Evolutionary conservation across 2,329 filamentous ascomycete species (phyloP).

Genomic region (Aspergillus pseudoterreus): DNA sequence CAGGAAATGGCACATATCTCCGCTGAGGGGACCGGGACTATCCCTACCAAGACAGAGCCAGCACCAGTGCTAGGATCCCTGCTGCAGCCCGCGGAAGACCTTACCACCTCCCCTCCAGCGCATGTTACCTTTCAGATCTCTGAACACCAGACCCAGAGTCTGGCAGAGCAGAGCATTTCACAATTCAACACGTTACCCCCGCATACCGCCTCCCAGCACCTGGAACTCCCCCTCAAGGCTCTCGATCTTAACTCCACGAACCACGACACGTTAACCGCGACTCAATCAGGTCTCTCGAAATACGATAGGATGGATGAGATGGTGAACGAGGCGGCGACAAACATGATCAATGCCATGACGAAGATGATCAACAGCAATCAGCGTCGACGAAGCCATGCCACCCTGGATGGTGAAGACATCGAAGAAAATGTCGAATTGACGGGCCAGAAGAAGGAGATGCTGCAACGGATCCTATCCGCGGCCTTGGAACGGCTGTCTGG

Average conservation of each 20-base stretch:
- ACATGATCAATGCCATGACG: conserved; percentile 31
- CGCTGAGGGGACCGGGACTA: conserved; percentile 12
- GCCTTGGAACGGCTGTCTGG: conserved; percentile 25
- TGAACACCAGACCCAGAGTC: background rate
- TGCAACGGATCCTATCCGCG: conserved; percentile 28
- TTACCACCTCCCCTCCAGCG: background rate
- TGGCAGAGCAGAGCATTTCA: background rate
- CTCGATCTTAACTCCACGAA: conserved; percentile 12
- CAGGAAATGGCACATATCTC: conserved; percentile 14
- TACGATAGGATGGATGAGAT: conserved; percentile 17
- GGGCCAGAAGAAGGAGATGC: conserved; percentile 28
- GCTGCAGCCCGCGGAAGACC: background rate
- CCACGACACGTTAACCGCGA: conserved; percentile 2
- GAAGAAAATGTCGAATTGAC: conserved; percentile 20
- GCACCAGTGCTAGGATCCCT: background rate
- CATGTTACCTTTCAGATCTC: background rate
- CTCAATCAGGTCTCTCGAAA: conserved; percentile 5
- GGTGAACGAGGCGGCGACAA: conserved; percentile 27
- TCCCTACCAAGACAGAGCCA: background rate
- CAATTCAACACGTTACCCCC: background rate
- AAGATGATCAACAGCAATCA: conserved; percentile 28
- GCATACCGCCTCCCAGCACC: conserved; percentile 1
- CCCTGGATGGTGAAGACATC: conserved; percentile 19
- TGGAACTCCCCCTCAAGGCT: conserved; percentile 10
- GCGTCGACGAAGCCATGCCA: conserved; percentile 18